Evolutionary conservation across 2,329 filamentous ascomycete genomes (phyloP).

Genomic region (Fusarium sulawesiense): DNA sequence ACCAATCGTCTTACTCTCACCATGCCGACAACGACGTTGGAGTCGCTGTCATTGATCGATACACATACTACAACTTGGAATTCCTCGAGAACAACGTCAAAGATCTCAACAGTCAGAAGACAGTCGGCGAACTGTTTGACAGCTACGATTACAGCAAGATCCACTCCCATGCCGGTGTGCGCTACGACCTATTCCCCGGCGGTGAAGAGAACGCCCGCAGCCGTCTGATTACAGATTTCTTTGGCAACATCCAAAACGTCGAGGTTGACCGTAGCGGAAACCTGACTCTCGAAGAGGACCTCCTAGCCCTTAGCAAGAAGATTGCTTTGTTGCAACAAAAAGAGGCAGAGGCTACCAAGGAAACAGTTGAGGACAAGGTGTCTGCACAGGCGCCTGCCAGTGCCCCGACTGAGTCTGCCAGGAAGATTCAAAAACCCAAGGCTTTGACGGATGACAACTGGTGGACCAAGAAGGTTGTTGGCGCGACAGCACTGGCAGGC

Average conservation of each 20-base stretch:
- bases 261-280: slow-evolving; percentile 79
- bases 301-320: slow-evolving; percentile 78
- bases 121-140: slow-evolving; percentile 93
- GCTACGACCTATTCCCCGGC: slow-evolving; percentile 94
- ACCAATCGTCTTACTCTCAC: slow-evolving; percentile 96
- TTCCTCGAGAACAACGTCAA: slow-evolving; percentile 92
- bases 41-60: slow-evolving; percentile 97
- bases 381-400: slow-evolving; percentile 46
- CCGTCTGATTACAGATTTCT: slow-evolving; percentile 93
- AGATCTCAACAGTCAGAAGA: slow-evolving; percentile 87
- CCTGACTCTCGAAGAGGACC: slow-evolving; percentile 74
- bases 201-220: slow-evolving; percentile 81
- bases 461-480: slow-evolving; percentile 73
- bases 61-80: slow-evolving; percentile 98
- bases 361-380: slow-evolving; percentile 39
- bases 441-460: slow-evolving; percentile 74
- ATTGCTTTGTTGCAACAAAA: slow-evolving; percentile 66
- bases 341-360: slow-evolving; percentile 58
- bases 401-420: slow-evolving; percentile 45
- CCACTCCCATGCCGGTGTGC: slow-evolving; percentile 88
- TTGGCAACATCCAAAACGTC: slow-evolving; percentile 97
- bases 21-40: slow-evolving; percentile 98
- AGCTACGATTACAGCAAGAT: slow-evolving; percentile 96
- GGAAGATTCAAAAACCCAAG: slow-evolving; percentile 58
- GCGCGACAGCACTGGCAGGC: slow-evolving; percentile 70